Conservation (phyloP, 768 basidiomycete species). For the Amanita pallidorosea region DNA sequence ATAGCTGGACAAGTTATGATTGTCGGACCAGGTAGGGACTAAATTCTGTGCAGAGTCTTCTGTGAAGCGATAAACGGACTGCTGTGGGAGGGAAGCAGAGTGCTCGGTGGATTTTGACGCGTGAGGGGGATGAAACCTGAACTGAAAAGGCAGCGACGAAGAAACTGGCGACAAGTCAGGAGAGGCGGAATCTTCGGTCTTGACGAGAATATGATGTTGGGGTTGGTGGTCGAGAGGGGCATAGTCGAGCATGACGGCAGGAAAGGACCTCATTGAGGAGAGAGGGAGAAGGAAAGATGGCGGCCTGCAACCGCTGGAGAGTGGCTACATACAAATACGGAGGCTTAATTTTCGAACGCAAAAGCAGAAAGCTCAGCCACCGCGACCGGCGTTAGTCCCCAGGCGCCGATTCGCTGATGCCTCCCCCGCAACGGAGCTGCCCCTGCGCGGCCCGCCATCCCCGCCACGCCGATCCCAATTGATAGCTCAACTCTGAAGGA, state of each 20-base stretch:
- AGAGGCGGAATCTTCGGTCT: conserved; percentile 32
- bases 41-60: conserved; percentile 14
- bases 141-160: conserved; percentile 23
- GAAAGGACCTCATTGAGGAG: conserved; percentile 13
- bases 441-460: neutral
- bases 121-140: conserved; percentile 26
- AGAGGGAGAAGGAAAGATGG: conserved; percentile 5
- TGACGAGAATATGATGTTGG: conserved; percentile 20
- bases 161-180: conserved; percentile 28
- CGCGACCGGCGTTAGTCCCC: conserved; percentile 1
- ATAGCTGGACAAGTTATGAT: conserved; percentile 8
- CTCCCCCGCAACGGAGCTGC: neutral
- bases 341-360: neutral
- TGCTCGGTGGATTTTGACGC: conserved; percentile 10
- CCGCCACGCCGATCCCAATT: neutral
- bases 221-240: conserved; percentile 6
- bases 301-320: neutral
- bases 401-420: neutral
- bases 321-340: conserved; percentile 5
- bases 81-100: conserved; percentile 23
- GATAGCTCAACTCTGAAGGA: too few relatives aligned
- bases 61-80: conserved; percentile 24
- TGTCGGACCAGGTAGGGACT: conserved; percentile 18
- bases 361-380: conserved; percentile 1
- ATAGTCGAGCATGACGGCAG: conserved; percentile 12